These are phyloP conservation scores for Hanseniaspora taiwanica DNA, from an alignment of 805 yeast genomes.

Conservation along the genomic window DNA sequence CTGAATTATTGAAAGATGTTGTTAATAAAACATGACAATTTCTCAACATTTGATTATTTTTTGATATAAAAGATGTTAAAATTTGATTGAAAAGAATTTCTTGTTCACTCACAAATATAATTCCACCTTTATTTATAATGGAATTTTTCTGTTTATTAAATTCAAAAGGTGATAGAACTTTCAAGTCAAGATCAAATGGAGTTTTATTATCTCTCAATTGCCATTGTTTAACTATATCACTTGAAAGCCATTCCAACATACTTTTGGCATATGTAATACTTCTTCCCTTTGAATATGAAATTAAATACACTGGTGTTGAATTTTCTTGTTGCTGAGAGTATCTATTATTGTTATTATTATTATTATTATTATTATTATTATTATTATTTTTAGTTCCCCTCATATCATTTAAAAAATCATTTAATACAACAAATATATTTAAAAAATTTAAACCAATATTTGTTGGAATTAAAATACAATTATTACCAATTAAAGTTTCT, in stretches of 20 bases:
- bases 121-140: constrained; percentile 19
- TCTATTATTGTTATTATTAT: constrained; percentile 5
- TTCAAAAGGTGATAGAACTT: constrained; percentile 44
- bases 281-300: constrained; percentile 72
- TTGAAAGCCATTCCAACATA: constrained; percentile 93
- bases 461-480: constrained; percentile 74
- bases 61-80: not conserved
- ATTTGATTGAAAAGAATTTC: constrained; percentile 3
- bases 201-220: constrained; percentile 41
- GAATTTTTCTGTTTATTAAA: constrained; percentile 23
- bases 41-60: not conserved
- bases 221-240: constrained; percentile 76
- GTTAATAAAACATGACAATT: constrained; percentile 1
- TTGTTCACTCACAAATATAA: constrained; percentile 5
- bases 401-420: constrained; percentile 37
- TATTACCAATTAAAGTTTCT: constrained; percentile 31
- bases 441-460: constrained; percentile 69
- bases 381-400: constrained; percentile 21
- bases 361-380: not conserved
- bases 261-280: constrained; percentile 70
- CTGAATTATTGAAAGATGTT: not conserved
- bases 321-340: constrained; percentile 13
- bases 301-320: constrained; percentile 55
- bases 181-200: constrained; percentile 62
- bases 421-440: constrained; percentile 65